These are phyloP conservation scores for Pythium dissimile DNA, from an alignment of 352 stramenopile genomes.

Conservation along the genomic window DNA sequence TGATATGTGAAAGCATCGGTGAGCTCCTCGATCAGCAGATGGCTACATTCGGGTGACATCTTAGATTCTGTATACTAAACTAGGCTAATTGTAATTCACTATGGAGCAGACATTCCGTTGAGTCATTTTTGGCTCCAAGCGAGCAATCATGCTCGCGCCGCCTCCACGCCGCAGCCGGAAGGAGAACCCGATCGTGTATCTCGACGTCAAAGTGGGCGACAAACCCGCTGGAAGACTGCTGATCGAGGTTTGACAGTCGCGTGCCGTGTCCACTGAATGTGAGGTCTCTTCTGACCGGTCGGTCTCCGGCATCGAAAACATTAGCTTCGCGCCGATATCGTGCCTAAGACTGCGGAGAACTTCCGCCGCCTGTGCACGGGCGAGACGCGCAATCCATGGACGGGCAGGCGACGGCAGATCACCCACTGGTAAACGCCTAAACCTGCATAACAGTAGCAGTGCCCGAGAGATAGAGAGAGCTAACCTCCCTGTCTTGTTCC, in stretches of 20 bases:
- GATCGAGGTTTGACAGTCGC: conserved; percentile 78
- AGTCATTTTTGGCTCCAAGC: too few relatives aligned
- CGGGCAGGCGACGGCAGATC: conserved; percentile 53
- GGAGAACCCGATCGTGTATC: conserved; percentile 91
- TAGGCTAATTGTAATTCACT: too few relatives aligned
- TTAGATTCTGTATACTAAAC: too few relatives aligned
- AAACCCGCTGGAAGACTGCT: conserved; percentile 82
- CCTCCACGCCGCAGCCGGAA: not conserved
- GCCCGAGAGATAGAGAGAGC: too few relatives aligned
- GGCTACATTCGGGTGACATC: too few relatives aligned
- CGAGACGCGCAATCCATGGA: conserved; percentile 62
- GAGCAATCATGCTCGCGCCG: not conserved
- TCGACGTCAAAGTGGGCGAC: conserved; percentile 94
- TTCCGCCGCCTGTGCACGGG: conserved; percentile 96
- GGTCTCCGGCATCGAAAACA: not conserved
- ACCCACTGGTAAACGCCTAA: conserved; percentile 34
- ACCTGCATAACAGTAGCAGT: too few relatives aligned
- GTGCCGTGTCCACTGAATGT: not conserved
- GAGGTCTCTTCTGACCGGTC: not conserved
- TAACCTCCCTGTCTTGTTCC: not conserved
- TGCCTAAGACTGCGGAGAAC: conserved; percentile 95
- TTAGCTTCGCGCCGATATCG: conserved; percentile 91
- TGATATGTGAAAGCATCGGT: too few relatives aligned
- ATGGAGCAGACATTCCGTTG: too few relatives aligned
- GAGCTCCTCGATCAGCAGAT: too few relatives aligned